Evolutionary conservation across 2,329 filamentous ascomycete genomes (phyloP), one percentile per base, ranked within the genome.

Genomic region (Penicillium occitanis): DNA sequence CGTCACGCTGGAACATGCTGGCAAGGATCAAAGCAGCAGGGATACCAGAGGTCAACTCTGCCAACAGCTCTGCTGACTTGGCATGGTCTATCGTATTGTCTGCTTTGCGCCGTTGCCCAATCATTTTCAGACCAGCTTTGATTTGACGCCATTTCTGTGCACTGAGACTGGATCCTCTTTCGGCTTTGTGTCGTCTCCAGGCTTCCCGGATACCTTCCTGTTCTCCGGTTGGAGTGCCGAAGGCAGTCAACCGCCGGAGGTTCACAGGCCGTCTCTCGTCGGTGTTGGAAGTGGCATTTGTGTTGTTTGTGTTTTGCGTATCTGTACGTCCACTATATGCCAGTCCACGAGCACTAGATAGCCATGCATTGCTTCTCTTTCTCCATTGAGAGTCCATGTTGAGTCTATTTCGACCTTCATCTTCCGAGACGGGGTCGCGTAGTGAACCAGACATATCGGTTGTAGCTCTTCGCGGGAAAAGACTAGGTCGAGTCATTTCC

Each of bases 1-100:
- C 95, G 72, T 99, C 95, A 66, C 95, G 87, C 79, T 98, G 95
- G 72, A 98, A 95, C 91, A 98, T 97, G 74, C 93, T 97, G 7
- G 95, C 95, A 62, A 99, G 82, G 78, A 99, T 96, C 66, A 99
- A 83, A 22, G 94, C 95, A 28, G 95, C 95, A 3, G 95, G 95
- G 1, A 93, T 92, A 63, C 93, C 95, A 51, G 95, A 96, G 59
- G 95, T 87, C 44, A 99, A 83, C 78, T 99, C 95, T 1, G 95
- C 95, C 87, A 99, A 94, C 57, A 99, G 84, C 77, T 99, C 95
- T 1, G 95, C 93, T 10, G 94, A 98, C 77, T 98, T 99, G 74
- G 91, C 90, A 74, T 95, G 93, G 76, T 99, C 95, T 68, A 97
- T 90, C 53, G 91, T 90, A 64, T 86, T 85, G 68, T 97, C 92